Evolutionary conservation across 768 basidiomycete genomes (phyloP).

Genomic region (Boletus rubroflammeus): DNA sequence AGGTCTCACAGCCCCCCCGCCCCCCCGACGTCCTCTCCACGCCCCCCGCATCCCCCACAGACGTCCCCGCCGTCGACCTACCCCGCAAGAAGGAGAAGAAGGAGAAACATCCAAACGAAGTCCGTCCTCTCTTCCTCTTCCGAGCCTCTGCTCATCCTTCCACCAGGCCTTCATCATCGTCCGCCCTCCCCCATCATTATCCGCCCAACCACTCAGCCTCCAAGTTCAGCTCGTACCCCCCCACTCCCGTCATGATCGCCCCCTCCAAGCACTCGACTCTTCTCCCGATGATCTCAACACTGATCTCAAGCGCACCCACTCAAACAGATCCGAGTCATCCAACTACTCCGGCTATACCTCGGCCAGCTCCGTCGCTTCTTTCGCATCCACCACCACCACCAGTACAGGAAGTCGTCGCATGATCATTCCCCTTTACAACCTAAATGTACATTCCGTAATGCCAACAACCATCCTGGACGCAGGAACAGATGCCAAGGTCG

Average conservation of each 20-base stretch:
- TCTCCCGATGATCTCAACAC: slow-evolving; percentile 29
- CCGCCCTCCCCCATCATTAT: slow-evolving; percentile 79
- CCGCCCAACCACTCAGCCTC: slow-evolving; percentile 85
- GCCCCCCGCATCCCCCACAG: slow-evolving; percentile 16
- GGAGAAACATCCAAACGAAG: slow-evolving; percentile 45
- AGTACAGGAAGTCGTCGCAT: slow-evolving; percentile 55
- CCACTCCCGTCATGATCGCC: slow-evolving; percentile 41
- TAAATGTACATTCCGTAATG: slow-evolving; percentile 85
- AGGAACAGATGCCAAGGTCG: slow-evolving; percentile 83
- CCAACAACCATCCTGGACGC: slow-evolving; percentile 85
- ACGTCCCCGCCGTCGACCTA: slow-evolving; percentile 26
- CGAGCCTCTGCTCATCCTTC: slow-evolving; percentile 6
- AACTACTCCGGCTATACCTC: slow-evolving; percentile 50
- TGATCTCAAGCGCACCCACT: slow-evolving; percentile 31
- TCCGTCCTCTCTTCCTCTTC: slow-evolving; percentile 21
- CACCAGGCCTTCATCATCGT: slow-evolving; percentile 86
- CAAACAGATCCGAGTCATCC: slow-evolving; percentile 51
- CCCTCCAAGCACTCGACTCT: slow-evolving; percentile 45
- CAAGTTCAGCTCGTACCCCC: slow-evolving; percentile 87
- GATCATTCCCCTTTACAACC: slow-evolving; percentile 84
- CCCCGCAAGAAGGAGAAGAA: slow-evolving; percentile 18
- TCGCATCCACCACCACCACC: slow-evolving; percentile 41
- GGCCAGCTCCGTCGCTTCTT: slow-evolving; percentile 38
- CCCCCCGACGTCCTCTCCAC: slow-evolving; percentile 18
- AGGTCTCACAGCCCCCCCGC: slow-evolving; percentile 24